Base-by-base conservation (phyloP, 1,284 basidiomycete genomes). In the Austroboletus olivaceoglutinosus region DNA sequence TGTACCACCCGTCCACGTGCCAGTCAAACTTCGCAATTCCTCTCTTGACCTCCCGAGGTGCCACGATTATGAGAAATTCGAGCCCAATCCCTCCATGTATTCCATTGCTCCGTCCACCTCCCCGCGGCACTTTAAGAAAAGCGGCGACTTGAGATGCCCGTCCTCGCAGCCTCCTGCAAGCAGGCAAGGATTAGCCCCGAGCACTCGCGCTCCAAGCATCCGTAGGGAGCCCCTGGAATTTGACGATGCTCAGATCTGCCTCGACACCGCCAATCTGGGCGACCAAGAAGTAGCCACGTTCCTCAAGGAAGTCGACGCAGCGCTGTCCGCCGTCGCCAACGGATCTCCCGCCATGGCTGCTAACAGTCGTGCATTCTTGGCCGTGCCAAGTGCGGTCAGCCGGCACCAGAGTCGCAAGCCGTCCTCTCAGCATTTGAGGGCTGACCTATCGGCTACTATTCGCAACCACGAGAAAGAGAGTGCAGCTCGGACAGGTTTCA, bases 211-310 rank as follows among this genome's bases (percentile, higher is more conserved):
- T 36, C 52, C 63, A 39, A 68, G 62, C 52, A 51, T 64, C 40
- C 62, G 62, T 18, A 60, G 65, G 51, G 65, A 64, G 42, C 48
- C 60, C n/a, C 34, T 64, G 34, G 65, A 64, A 37, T 64, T 54
- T 43, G 65, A 64, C n/a, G 63, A 68, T 8, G 66, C 47, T 10
- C 63, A 64, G 43, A 65, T 64, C 36, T 64, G 63, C 39, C 63
- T 64, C 34, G 63, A 64, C 51, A 64, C 63, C 1, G 65, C 63
- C 44, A 64, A 59, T 43, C 43, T 67, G 4, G 58, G 62, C 4
- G 63, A 68, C 43, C 63, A 64, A 52, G 63, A 64, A 48, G 58
- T 64, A 30, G 63, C 66, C 42, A 65, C 64, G 43, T 64, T 64
- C 48, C 60, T 64, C 45, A 68, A 65, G 45, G 63, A 64, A 33